A percentile compares a stretch with the other conserved stretches of the same genome.
Conservation (phyloP, 1,139 yeast genomes). For the Saccharomyces hybrid region DNA sequence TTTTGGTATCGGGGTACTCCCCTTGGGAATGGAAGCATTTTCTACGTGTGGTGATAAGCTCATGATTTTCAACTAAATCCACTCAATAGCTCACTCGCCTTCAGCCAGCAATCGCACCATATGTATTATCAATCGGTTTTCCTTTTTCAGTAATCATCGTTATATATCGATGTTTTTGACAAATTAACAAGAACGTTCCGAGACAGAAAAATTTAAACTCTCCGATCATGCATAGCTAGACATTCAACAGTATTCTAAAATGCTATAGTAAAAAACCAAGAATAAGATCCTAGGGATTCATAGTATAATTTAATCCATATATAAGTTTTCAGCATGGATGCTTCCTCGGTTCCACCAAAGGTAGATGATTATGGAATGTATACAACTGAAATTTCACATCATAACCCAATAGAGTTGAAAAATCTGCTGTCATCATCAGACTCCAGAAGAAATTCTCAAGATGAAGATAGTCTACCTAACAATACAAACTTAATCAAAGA, state of each 20-base stretch:
- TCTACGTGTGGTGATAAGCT: background rate
- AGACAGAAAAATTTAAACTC: background rate
- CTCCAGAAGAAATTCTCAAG: background rate
- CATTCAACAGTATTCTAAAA: background rate
- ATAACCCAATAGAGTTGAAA: background rate
- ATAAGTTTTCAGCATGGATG: background rate
- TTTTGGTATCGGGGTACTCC: slow-evolving; percentile 4
- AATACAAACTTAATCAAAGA: slow-evolving; percentile 7
- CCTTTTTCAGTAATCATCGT: background rate
- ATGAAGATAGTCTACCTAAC: background rate
- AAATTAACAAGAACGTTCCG: background rate
- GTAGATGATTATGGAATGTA: background rate
- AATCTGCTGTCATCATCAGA: background rate
- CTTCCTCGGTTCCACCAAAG: background rate
- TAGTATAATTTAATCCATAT: background rate
- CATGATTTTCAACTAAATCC: background rate
- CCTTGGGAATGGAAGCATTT: background rate
- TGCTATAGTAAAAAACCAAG: background rate
- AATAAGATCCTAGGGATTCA: background rate
- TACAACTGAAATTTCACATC: background rate
- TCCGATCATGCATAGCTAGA: background rate
- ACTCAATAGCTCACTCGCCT: background rate
- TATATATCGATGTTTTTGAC: background rate
- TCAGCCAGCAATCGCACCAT: background rate
- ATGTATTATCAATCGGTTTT: background rate